phyloP scores from a whole-genome alignment of 768 basidiomycete genomes.

The Suillus placidus region DNA sequence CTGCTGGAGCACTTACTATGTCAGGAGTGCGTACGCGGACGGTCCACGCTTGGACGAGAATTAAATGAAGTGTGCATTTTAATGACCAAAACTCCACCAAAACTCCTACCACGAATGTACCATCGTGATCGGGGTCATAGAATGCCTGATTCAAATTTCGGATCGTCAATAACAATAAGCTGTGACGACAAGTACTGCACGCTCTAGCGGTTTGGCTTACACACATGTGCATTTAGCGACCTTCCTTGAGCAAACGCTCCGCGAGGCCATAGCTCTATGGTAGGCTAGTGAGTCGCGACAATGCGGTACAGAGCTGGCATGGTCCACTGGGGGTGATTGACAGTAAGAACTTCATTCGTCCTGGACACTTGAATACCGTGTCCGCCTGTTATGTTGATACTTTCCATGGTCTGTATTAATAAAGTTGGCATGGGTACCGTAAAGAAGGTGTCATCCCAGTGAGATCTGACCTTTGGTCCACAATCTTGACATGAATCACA shows the following conservation, averaged over 20 bases:
- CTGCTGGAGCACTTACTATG: conserved; percentile 54
- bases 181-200: neutral
- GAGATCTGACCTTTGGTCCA: conserved; percentile 42
- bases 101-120: conserved; percentile 58
- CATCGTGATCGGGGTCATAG: conserved; percentile 64
- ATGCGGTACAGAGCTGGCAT: neutral
- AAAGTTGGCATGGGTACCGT: neutral
- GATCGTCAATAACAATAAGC: neutral
- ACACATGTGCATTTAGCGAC: conserved; percentile 67
- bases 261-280: conserved; percentile 77
- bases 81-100: conserved; percentile 6
- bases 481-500: too few relatives aligned
- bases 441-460: too few relatives aligned
- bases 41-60: conserved; percentile 46
- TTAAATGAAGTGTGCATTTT: neutral
- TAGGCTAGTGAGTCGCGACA: neutral
- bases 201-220: conserved; percentile 40
- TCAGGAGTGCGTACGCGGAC: conserved; percentile 55
- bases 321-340: too few relatives aligned
- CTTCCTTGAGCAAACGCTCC: conserved; percentile 62
- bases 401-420: conserved; percentile 33
- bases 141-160: conserved; percentile 52
- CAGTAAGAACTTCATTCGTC: conserved; percentile 54
- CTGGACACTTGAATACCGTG: conserved; percentile 53
- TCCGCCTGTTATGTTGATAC: conserved; percentile 52